Evolutionary conservation across 495 filamentous ascomycete species (phyloP), one percentile per base, ranked within the genome.

Genomic region (Aspergillus campestris): DNA sequence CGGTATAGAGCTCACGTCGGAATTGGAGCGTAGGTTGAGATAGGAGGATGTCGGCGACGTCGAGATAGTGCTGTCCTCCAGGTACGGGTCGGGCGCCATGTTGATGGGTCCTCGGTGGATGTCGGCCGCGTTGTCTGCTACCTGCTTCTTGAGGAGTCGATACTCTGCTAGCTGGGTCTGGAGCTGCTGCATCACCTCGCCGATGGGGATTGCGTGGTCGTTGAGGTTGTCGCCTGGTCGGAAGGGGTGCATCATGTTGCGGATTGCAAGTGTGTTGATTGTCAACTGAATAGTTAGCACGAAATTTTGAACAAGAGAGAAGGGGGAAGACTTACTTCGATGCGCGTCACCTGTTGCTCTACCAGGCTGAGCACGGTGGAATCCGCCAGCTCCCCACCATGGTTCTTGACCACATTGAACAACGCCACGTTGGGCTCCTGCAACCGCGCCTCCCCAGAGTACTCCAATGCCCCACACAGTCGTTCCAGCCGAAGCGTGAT

Each of bases 331-430:
- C 84, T 55, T 72, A 92, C 90, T 80, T 99, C 92, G 58, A 99
- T 94, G 46, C 92, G 78, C 47, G 86, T 87, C 45, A 97, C 83
- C 69, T 94, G 87, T 58, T 96, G 90, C 58, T 95, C 91, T 53
- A 97, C 75, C 60, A 97, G 84, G 56, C 86, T 86, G 34, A 91
- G 58, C 55, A 95, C 64, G 57, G 91, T 87, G 14, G 78, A 73
- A 67, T 97, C 92, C 11, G 90, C 86, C 31, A 95, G 74, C 59
- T 95, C 89, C 0, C 88, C 90, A 14, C 85, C 87, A 47, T 82
- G 73, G 45, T 83, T 78, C 70, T 81, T 90, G 72, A 97, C 86
- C 51, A 82, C 80, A 57, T 90, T 83, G 58, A 92, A 67, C 33
- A 97, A 68, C 48, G 84, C 84, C 34, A 82, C 83, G 59, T 94